These are phyloP conservation scores for Colletotrichum tabaci DNA, from an alignment of 2,329 filamentous ascomycete genomes.

Conservation along the genomic window DNA sequence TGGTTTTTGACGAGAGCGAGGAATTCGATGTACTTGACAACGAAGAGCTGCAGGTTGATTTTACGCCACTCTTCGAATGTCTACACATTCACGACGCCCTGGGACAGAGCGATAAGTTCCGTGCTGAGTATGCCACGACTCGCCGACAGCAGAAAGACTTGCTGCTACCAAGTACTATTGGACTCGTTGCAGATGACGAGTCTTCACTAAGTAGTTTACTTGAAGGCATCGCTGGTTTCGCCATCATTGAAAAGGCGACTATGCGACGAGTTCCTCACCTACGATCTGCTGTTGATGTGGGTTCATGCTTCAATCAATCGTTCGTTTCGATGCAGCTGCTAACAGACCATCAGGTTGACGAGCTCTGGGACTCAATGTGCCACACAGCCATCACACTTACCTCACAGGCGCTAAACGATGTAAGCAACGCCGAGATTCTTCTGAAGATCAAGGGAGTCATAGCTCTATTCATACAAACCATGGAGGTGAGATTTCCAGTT, in stretches of 20 bases:
- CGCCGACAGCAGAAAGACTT: conserved; percentile 93
- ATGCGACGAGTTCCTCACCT: conserved; percentile 89
- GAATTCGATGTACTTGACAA: conserved; percentile 97
- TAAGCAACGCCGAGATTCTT: conserved; percentile 90
- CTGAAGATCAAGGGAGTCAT: conserved; percentile 96
- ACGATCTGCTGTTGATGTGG: conserved; percentile 84
- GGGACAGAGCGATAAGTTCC: conserved; percentile 92
- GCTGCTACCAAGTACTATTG: conserved; percentile 82
- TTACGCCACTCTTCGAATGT: conserved; percentile 93
- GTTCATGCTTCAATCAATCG: conserved; percentile 47
- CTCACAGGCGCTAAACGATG: conserved; percentile 80
- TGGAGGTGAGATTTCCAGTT: conserved; percentile 77
- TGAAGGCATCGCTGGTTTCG: conserved; percentile 95
- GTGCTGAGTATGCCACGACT: conserved; percentile 91
- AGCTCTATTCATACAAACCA: conserved; percentile 96
- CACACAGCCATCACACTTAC: conserved; percentile 88
- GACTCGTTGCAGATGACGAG: conserved; percentile 85
- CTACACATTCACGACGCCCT: conserved; percentile 97
- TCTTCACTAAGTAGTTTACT: conserved; percentile 89
- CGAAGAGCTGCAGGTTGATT: conserved; percentile 94
- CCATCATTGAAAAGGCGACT: conserved; percentile 95
- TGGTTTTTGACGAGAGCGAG: conserved; percentile 94
- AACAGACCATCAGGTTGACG: conserved; percentile 79
- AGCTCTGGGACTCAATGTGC: conserved; percentile 99
- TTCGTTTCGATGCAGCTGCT: not conserved